Conservation (phyloP, 2,329 filamentous ascomycete species). For the Trichoderma atrobrunneum region DNA sequence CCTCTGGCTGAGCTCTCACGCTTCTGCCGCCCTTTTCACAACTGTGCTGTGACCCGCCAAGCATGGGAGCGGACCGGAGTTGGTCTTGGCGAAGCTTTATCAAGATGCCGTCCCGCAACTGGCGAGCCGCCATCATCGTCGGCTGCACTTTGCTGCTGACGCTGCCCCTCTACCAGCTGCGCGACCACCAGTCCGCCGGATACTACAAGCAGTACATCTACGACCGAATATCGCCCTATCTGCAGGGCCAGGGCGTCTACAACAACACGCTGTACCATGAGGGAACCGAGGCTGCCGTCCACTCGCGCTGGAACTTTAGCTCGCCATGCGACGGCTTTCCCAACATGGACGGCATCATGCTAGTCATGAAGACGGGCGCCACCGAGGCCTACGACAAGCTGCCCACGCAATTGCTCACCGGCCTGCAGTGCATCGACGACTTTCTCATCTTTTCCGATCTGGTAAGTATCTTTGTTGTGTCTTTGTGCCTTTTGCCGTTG, state of each 20-base stretch:
- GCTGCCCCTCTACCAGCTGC: constrained; percentile 33
- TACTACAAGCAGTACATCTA: constrained; percentile 30
- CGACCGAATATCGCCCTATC: constrained; percentile 32
- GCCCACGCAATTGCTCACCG: constrained; percentile 55
- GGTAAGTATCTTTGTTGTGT: constrained; percentile 19
- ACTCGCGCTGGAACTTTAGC: constrained; percentile 37
- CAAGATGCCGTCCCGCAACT: constrained; percentile 26
- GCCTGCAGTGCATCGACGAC: constrained; percentile 52
- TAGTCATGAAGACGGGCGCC: constrained; percentile 60
- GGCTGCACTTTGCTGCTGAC: constrained; percentile 30
- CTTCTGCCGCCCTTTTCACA: neutral
- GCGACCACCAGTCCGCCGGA: constrained; percentile 26
- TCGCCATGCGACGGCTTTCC: constrained; percentile 42
- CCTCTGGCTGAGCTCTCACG: neutral
- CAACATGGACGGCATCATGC: constrained; percentile 42
- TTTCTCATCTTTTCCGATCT: constrained; percentile 58
- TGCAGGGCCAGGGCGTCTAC: constrained; percentile 30
- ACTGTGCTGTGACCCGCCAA: neutral
- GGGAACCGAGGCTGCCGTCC: constrained; percentile 34
- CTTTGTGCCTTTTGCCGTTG: too few relatives aligned
- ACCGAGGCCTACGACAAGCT: constrained; percentile 54
- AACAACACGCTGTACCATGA: constrained; percentile 41
- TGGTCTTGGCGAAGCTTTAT: constrained; percentile 18
- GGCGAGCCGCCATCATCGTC: constrained; percentile 29
- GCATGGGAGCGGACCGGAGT: constrained; percentile 22